A percentile compares a stretch with the other conserved stretches of the same genome.
phyloP scores from a whole-genome alignment of 257 asterid genomes.

The Plectranthus barbatus region DNA sequence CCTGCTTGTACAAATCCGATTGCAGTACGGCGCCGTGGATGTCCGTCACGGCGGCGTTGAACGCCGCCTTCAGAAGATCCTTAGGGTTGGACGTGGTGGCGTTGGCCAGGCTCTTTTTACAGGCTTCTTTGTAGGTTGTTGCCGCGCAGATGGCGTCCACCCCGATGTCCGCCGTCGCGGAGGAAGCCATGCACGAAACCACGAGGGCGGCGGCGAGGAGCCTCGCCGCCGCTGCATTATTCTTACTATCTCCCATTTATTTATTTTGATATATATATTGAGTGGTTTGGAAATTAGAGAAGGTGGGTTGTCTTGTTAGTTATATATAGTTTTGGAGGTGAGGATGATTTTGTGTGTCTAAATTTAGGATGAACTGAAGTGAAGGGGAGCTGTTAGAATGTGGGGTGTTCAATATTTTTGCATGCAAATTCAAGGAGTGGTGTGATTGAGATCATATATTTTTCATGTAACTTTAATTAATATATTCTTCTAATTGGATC shows the following conservation, averaged over 20 bases:
- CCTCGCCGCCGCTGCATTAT: slow-evolving; percentile 32
- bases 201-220: slow-evolving; percentile 44
- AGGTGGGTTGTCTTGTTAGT: no score
- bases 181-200: slow-evolving; percentile 25
- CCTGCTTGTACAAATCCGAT: slow-evolving; percentile 29
- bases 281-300: not conserved
- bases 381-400: not conserved
- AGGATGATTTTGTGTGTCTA: not conserved
- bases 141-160: no score
- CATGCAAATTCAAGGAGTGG: no score
- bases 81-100: no score
- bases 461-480: no score
- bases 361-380: not conserved
- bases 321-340: not conserved
- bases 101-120: no score
- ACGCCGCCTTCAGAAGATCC: no score
- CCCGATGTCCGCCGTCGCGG: no score
- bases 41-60: not conserved
- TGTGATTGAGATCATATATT: no score
- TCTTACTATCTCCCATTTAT: slow-evolving; percentile 28
- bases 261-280: not conserved
- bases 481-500: no score
- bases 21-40: slow-evolving; percentile 28
- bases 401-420: no score
- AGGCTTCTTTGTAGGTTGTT: no score